Percentiles rank a stretch among this genome's conserved stretches.
These are phyloP conservation scores for Backusella sp. DNA, from an alignment of 192 early-diverging fungal species.

Conservation along the genomic window DNA sequence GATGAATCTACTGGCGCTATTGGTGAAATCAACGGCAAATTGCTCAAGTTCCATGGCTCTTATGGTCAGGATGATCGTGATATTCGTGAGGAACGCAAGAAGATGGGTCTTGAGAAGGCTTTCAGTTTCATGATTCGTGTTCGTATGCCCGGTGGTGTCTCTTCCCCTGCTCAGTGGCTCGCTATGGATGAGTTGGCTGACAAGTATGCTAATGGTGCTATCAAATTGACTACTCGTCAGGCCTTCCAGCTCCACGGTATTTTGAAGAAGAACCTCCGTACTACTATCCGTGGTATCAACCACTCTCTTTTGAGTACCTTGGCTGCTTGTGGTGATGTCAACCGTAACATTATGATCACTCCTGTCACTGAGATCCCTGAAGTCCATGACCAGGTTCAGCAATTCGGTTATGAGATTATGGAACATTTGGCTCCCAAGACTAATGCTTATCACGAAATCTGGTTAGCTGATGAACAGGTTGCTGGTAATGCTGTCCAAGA, in stretches of 20 bases:
- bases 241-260: slow-evolving; percentile 98
- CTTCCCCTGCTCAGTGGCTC: slow-evolving; percentile 88
- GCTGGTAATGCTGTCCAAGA: slow-evolving; percentile 79
- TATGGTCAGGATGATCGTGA: slow-evolving; percentile 98
- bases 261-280: slow-evolving; percentile 86
- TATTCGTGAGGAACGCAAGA: slow-evolving; percentile 78
- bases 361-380: slow-evolving; percentile 81
- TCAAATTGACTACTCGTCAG: slow-evolving; percentile 96
- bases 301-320: slow-evolving; percentile 87
- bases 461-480: slow-evolving; percentile 89
- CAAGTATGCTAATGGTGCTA: slow-evolving; percentile 78
- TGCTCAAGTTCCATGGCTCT: slow-evolving; percentile 96
- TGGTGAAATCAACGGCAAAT: slow-evolving; percentile 86
- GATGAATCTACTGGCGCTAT: slow-evolving; percentile 84
- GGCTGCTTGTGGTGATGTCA: slow-evolving; percentile 97
- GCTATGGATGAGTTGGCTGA: slow-evolving; percentile 92
- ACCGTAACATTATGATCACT: slow-evolving; percentile 94
- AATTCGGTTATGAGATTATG: slow-evolving; percentile 71
- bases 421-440: slow-evolving; percentile 83
- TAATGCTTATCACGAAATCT: slow-evolving; percentile 96
- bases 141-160: slow-evolving; percentile 88
- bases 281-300: slow-evolving; percentile 91
- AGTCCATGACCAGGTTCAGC: slow-evolving; percentile 75
- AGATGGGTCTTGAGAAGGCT: slow-evolving; percentile 87
- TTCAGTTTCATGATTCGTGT: slow-evolving; percentile 97